phyloP scores from a whole-genome alignment of 345 rosid genomes.

The Eucalyptus shirleyi region DNA sequence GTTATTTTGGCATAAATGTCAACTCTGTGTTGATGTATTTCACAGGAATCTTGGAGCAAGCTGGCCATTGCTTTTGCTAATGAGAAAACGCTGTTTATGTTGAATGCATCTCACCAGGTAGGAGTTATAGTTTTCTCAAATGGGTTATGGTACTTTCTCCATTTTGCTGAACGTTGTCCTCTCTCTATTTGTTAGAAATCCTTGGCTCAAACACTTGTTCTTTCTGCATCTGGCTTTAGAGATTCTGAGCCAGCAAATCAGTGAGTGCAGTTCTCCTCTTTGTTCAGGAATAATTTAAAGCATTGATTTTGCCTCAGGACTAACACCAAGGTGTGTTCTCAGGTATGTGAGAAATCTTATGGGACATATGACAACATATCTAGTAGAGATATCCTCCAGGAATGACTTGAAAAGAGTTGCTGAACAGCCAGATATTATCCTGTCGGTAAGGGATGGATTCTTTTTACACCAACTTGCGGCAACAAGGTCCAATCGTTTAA shows the following conservation, averaged over 20 bases:
- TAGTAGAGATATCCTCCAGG: constrained; percentile 63
- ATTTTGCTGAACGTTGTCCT: neutral
- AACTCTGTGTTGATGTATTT: constrained; percentile 1
- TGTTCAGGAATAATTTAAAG: neutral
- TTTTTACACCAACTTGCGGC: neutral
- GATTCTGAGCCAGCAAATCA: constrained; percentile 70
- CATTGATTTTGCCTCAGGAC: neutral
- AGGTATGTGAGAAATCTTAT: constrained; percentile 84
- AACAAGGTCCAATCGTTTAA: neutral
- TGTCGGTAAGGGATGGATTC: constrained; percentile 37
- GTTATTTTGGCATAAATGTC: neutral
- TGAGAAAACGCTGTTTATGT: constrained; percentile 56
- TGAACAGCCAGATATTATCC: constrained; percentile 78
- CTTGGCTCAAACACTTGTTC: constrained; percentile 88
- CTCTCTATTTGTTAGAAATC: constrained; percentile 52
- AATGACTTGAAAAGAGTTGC: constrained; percentile 66
- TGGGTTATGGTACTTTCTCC: neutral
- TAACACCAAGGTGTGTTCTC: constrained; percentile 7
- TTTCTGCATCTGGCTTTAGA: constrained; percentile 80
- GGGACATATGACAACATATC: constrained; percentile 58
- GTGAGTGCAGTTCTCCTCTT: constrained; percentile 34
- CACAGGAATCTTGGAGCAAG: constrained; percentile 86
- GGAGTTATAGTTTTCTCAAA: neutral
- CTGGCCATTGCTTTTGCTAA: constrained; percentile 86
- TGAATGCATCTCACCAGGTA: constrained; percentile 87